phyloP scores from a whole-genome alignment of 257 asterid genomes.

The Solanum ossicruentum region DNA sequence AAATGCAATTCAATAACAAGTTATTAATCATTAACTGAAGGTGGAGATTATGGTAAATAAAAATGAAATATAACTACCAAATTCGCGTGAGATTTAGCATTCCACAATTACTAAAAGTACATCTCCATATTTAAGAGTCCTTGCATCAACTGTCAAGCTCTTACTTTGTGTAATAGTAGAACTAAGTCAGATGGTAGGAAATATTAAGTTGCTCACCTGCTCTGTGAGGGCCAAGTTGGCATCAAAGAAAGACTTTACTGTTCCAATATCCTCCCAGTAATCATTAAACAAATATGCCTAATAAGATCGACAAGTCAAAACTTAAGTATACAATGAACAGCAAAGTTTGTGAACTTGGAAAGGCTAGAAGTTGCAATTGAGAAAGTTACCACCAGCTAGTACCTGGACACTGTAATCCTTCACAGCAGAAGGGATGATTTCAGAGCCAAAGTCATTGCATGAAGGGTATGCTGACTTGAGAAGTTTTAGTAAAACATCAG shows the following conservation, averaged over 20 bases:
- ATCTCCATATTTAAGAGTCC: not conserved
- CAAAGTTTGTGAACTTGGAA: not conserved
- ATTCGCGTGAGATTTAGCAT: not conserved
- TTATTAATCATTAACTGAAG: not conserved
- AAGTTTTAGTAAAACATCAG: conserved; percentile 64
- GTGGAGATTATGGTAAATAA: not conserved
- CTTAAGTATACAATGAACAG: not conserved
- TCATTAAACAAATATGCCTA: conserved; percentile 82
- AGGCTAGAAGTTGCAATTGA: not conserved
- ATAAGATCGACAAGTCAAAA: not conserved
- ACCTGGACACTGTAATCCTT: conserved; percentile 85
- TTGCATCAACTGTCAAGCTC: not conserved
- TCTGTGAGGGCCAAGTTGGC: conserved; percentile 89
- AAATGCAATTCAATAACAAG: not conserved
- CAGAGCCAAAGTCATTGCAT: conserved; percentile 90
- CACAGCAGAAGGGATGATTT: conserved; percentile 88
- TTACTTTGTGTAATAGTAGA: not conserved
- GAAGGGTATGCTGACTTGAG: conserved; percentile 55
- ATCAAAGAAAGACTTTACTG: conserved; percentile 76
- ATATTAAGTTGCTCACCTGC: conserved; percentile 34
- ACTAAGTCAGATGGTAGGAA: not conserved
- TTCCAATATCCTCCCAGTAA: conserved; percentile 98
- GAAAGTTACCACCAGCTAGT: not conserved
- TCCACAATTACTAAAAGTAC: not conserved
- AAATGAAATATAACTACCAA: not conserved